Conservation (phyloP, 495 filamentous ascomycete species). For the Lentithecium fluviatile region DNA sequence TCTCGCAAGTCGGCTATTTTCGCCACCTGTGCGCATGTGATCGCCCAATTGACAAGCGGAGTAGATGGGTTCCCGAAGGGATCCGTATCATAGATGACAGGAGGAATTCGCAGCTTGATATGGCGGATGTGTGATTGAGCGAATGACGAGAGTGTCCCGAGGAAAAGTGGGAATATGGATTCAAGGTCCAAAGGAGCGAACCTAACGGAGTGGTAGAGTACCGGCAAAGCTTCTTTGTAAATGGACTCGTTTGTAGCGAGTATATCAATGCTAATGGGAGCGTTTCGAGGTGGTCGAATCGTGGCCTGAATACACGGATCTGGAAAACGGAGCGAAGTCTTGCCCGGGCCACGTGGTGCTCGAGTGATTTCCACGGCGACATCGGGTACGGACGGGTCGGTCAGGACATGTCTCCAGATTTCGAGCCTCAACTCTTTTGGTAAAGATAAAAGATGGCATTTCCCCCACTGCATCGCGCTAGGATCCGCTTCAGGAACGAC, state of each 20-base stretch:
- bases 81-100: no score
- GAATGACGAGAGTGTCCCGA: slow-evolving; percentile 8
- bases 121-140: slow-evolving; percentile 11
- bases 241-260: slow-evolving; percentile 8
- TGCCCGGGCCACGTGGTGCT: neutral
- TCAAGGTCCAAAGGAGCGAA: slow-evolving; percentile 18
- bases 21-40: slow-evolving; percentile 31
- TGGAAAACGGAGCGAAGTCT: neutral
- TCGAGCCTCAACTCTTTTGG: slow-evolving; percentile 23
- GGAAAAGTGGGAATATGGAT: slow-evolving; percentile 23
- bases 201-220: slow-evolving; percentile 23
- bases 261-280: slow-evolving; percentile 10
- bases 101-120: slow-evolving; percentile 10
- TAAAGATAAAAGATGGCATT: slow-evolving; percentile 21
- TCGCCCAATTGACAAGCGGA: slow-evolving; percentile 18
- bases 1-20: slow-evolving; percentile 9
- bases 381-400: neutral
- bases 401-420: slow-evolving; percentile 25
- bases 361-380: slow-evolving; percentile 19
- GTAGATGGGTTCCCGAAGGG: neutral
- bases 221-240: slow-evolving; percentile 28
- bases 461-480: slow-evolving; percentile 1
- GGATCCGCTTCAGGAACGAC: neutral
- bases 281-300: neutral
- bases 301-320: neutral